Base-by-base conservation (phyloP, 2,329 filamentous ascomycete genomes). In the Microsporum canis region DNA sequence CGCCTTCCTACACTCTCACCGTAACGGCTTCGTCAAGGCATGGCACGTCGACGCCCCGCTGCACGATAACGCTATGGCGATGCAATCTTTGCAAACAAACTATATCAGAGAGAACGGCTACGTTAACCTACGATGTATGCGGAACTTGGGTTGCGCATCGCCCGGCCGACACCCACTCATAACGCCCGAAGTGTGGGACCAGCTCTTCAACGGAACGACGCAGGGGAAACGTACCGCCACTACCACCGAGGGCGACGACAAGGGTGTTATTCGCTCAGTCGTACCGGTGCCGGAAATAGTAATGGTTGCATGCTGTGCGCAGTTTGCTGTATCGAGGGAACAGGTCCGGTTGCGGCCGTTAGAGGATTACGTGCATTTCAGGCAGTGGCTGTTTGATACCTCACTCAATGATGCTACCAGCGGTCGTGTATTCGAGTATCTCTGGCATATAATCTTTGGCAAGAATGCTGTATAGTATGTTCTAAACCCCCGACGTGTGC, bases 281-380 rank as follows among this genome's bases (percentile, higher is more conserved):
- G 31, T 51, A 58, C 60, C 33, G 6, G 51, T 41, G 14, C 34
- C 27, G 70, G 73, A 55, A 8, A 5, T 23, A 5, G 51, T 55
- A 31, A 80, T 76, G 5, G 78, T 78, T 4, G 75, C 80, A 23
- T 84, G 82, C 68, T 85, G 82, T 69, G 80, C 81, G 14, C 83
- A 85, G 71, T 85, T 85, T 64, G 83, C 79, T 0, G 78, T 84
- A 12, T 79, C 80, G 2, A 72, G 76, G n/a, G 76, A 79, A 3
- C 75, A 75, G n/a, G 75, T 85, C 27, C 73, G 66, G 3, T 69
- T 71, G 41, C 71, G 80, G 38, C 73, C 79, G 8, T 68, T 70
- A 59, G 72, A 72, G 10, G 79, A 80, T 61, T 85, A 85, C 63
- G 65, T 78, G 6, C 74, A 74, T 10, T 80, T 77, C 66, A 74